Percentiles rank a stretch among this genome's conserved stretches.
These are phyloP conservation scores for Elymus sibiricus DNA, from an alignment of 176 grass and related monocot genomes.

Conservation along the genomic window DNA sequence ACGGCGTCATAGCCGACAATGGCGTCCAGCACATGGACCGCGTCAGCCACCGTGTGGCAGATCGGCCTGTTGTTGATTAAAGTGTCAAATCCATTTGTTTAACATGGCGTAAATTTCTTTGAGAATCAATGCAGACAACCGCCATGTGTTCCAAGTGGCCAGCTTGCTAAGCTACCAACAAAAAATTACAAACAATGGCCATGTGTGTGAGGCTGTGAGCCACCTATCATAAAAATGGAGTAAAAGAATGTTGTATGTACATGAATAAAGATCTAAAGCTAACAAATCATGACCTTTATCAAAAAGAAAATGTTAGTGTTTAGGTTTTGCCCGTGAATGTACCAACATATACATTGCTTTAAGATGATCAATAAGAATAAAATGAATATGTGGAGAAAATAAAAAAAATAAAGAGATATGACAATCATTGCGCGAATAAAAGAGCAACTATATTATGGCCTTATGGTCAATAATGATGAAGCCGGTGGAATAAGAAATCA, in stretches of 20 bases:
- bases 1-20: slow-evolving; percentile 43
- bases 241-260: background rate
- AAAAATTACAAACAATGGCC: too few species aligned
- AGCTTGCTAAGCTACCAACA: too few species aligned
- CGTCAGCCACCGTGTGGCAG: slow-evolving; percentile 41
- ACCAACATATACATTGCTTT: background rate
- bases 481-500: background rate
- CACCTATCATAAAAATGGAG: background rate
- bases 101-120: background rate
- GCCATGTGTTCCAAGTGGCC: too few species aligned
- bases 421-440: background rate
- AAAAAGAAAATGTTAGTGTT: too few species aligned
- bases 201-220: too few species aligned
- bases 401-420: background rate
- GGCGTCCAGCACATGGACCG: slow-evolving; percentile 45
- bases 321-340: background rate
- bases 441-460: background rate
- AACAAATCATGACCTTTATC: too few species aligned
- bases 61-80: slow-evolving; percentile 22
- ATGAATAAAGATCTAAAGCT: background rate
- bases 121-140: background rate
- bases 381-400: background rate
- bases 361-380: background rate
- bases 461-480: too few species aligned
- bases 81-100: background rate